Base-by-base conservation (phyloP, 2,329 filamentous ascomycete genomes). In the Dactylellina sp. region DNA sequence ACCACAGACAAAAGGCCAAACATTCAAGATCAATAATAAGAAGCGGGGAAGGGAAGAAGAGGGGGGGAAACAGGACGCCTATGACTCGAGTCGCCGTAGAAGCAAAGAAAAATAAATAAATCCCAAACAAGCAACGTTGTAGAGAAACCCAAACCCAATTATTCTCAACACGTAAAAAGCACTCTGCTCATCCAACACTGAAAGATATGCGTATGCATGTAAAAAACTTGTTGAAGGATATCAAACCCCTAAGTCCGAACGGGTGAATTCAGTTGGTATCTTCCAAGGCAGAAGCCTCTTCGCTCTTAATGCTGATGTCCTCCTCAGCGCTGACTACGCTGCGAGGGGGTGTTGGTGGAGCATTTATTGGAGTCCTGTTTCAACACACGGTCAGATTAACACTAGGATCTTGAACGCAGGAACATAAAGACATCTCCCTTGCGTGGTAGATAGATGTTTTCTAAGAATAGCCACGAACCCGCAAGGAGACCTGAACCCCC, bases 341-440 rank as follows among this genome's bases (percentile, higher is more conserved):
- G 6, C 39, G 66, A 44, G 66, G 66, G 42, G 66, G 66, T 3
- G 66, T 72, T 20, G 66, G 66, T 37, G 66, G 66, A 28, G 64
- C 64, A n/a, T 70, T 70, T 20, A 61, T 59, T 39, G 55, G 64
- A 42, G 66, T 42, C 44, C 66, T 71, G 66, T 63, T 63, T 71
- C 50, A 64, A 25, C 49, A 63, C 59, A 35, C 25, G 12, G 42
- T n/a, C 25, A 52, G 37, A 18, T 70, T 39, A 61, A 47, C 55
- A 44, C 22, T 4, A 28, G 9, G 20, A n/a, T 16, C 1, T 44
- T 9, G 18, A 57, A 57, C 53, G 37, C 37, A 57, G 53, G 35
- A 47, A 60, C 28, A 35, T 14, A 39, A 18, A 59, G 2, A 47
- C 28, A 24, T 16, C 28, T 25, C 57, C n/a, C 44, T 62, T 50